Evolutionary conservation across 1,284 basidiomycete species (phyloP), one percentile per base, ranked within the genome.

Genomic region (Sporisorium iseilematis-ciliati): DNA sequence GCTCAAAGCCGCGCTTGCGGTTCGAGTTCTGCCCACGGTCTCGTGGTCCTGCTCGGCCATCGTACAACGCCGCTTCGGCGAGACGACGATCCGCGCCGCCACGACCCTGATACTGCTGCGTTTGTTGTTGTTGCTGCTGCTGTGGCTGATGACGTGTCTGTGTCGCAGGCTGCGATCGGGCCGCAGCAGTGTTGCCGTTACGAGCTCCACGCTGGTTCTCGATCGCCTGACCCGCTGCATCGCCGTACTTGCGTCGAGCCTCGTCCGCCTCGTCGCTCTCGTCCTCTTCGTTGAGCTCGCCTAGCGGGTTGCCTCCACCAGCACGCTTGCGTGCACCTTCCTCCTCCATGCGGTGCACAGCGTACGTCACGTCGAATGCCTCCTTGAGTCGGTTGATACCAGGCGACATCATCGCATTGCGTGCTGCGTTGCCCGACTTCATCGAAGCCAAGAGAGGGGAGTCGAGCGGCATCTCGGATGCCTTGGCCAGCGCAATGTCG

Each of bases 331-430:
- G 63, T 0, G 92, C 92, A 25, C 94, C 95, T 86, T 99, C 97
- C 86, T 99, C 97, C 85, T 98, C 96, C 94, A 97, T 97, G 21
- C 97, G 91, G 86, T 99, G 97, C 0, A 99, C 96, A 12, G 97
- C 97, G 85, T 99, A 99, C 0, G 97, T 97, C 79, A 99, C 92
- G 85, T 99, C 97, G 85, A 99, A 99, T 2, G 97, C 96, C 85
- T 99, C 97, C 85, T 97, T 98, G 86, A 99, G 90, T 29, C 82
- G 79, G 18, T 84, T 81, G 46, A 98, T 86, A 40, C 96, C 95
- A 1, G 97, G 97, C 56, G 95, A 97, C 60, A 94, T 91, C 49
- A 92, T 92, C 38, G 59, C 64, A 49, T 83, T 65, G 91, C 91
- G 61, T 91, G 57, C 64, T 1, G 61, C 55, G 45, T 68, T 82